Conservation (phyloP, 2,329 filamentous ascomycete species). For the Sporothrix euskadiensis region DNA sequence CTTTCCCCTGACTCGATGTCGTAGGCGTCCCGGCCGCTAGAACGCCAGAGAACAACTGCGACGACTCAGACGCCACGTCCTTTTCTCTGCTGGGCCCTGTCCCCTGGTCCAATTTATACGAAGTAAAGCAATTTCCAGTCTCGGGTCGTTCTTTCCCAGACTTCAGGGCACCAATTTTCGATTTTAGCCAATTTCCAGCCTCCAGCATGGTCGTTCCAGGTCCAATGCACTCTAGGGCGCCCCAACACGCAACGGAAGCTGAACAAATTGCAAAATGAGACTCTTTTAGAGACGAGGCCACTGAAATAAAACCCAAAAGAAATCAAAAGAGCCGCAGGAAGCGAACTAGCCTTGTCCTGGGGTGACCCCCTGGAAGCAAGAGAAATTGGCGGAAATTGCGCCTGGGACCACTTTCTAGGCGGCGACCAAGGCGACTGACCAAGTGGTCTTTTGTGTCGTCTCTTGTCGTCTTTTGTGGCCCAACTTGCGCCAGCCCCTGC, state of each 20-base stretch:
- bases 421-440: neutral
- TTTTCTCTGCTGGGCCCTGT: neutral
- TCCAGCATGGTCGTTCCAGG: neutral
- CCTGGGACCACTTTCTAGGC: constrained; percentile 11
- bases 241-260: neutral
- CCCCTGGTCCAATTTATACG: neutral
- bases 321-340: constrained; percentile 1
- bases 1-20: neutral
- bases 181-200: neutral
- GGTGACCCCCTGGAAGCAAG: neutral
- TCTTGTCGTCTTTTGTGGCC: neutral
- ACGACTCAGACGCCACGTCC: neutral
- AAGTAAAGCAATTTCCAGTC: neutral
- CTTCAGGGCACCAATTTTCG: neutral
- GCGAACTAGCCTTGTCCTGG: neutral
- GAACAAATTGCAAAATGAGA: neutral
- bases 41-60: neutral
- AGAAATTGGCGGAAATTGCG: constrained; percentile 25
- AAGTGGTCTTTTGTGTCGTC: neutral
- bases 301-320: neutral
- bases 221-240: neutral
- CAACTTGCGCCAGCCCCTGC: neutral
- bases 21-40: neutral
- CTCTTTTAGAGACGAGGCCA: neutral
- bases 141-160: neutral